Base-by-base conservation (phyloP, 139 green algal species). In the Gonium pectorale region DNA sequence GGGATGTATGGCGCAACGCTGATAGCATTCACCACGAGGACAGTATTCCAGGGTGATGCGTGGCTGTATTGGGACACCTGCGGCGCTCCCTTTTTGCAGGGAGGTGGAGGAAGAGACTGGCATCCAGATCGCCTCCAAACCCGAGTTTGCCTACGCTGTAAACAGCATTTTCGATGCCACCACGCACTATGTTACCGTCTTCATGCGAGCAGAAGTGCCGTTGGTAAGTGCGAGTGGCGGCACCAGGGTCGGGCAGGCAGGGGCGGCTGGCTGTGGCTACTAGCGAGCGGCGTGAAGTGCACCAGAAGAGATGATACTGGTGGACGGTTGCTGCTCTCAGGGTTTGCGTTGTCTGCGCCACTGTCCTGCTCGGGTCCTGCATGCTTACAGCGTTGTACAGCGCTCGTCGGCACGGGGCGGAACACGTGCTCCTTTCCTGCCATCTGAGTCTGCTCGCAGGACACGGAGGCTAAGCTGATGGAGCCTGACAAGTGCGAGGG, bases 111-210 rank as follows among this genome's bases (percentile, higher is more conserved):
- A 94, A 66, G 90, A 94, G 59, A 91, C 84, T 62, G 90, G 87
- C 9, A 40, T 94, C 0, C 1, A 51, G 1, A 40, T 91, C 11
- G 5, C n/a, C n/a, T n/a, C 2, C 1, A 33, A 72, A 5, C 62
- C 77, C 19, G 38, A 59, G 0, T 90, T 93, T 51, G 77, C 69
- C 15, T 85, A 84, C 9, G 75, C 86, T 6, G 78, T 86, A 3
- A 93, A 91, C 70, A 70, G 43, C 24, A 71, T 94, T 3, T 90
- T 89, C 27, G n/a, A 69, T 35, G 59, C 29, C 22, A 63, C 73
- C 0, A 69, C 54, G 9, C 92, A 95, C 69, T 93, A 94, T 33
- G 89, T 95, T 7, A 93, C 91, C 2, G 74, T 94, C 0, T 95
- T 95, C 70, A 90, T 92, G 81, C 52, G 70, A 0, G 75, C 59